Evolutionary conservation across 2,329 filamentous ascomycete genomes (phyloP), one percentile per base, ranked within the genome.

Genomic region (Pseudogymnoascus sp.): DNA sequence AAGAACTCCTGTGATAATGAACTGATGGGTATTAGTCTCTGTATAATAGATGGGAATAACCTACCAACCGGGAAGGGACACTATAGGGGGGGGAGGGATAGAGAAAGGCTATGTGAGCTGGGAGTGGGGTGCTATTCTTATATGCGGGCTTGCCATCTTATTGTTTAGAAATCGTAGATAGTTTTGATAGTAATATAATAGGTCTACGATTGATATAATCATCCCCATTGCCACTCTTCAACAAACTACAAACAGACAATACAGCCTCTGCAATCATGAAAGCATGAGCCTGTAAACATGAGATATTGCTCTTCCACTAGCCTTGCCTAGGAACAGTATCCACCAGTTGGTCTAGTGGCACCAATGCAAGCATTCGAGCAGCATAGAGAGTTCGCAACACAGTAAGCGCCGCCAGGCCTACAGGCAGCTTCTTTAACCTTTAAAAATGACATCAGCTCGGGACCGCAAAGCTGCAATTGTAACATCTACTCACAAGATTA

Each of bases 1-100:
- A 13, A 75, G 63, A 34, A 75, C 79, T 1, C 80, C 81, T 3
- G 79, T 83, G 2, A 77, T 83, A 60, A 74, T 77, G 7, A 81
- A 81, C 65, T 78, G 69, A 71, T 51, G 13, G 48, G 6, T 16
- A 31, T 31, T 13, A 14, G 4, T 16, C 25, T 31, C 25, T 31
- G 13, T 51, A 16, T 28, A n/a, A 28, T 51, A 48, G 19, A 48
- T 14, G 19, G 23, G 2, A 48, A 14, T 48, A 6, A 48, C 19
- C 19, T 23, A 23, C 6, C 6, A 23, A 14, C 43, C 13, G 19
- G 6, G 16, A 43, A 19, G 7, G 13, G 5, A 23, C 11, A 11
- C 21, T 11, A 48, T 23, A 2, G 11, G 6, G 14, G 43, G 14
- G 13, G 19, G 19, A 14, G 19, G 19, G 43, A 48, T 6, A 21